These are phyloP conservation scores for Cicer yamashitae DNA, from an alignment of 306 rosid species.

Conservation along the genomic window DNA sequence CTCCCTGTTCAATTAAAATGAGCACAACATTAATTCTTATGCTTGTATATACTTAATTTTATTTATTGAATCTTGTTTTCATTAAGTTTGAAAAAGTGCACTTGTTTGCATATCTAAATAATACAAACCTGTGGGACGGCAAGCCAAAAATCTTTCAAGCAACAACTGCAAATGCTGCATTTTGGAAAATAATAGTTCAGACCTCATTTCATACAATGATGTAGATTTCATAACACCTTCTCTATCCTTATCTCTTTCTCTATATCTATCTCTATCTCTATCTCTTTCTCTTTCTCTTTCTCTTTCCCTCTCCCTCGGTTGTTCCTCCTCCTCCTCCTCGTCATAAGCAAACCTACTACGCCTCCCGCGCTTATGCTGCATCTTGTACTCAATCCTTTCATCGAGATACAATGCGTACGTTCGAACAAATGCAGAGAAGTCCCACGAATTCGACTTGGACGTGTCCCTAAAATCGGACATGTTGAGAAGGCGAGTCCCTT, in stretches of 20 bases:
- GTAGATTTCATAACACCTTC: slow-evolving; percentile 43
- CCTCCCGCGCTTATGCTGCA: slow-evolving; percentile 74
- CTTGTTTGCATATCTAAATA: neutral
- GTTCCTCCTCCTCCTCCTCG: slow-evolving; percentile 58
- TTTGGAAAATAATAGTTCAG: slow-evolving; percentile 65
- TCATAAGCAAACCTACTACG: slow-evolving; percentile 59
- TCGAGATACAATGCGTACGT: slow-evolving; percentile 80
- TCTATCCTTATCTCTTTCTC: slow-evolving; percentile 32
- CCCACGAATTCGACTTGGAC: slow-evolving; percentile 53
- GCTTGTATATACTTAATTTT: neutral
- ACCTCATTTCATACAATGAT: slow-evolving; percentile 60
- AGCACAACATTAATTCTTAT: slow-evolving; percentile 17
- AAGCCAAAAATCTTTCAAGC: slow-evolving; percentile 79
- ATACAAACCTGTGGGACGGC: slow-evolving; percentile 88
- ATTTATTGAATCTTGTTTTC: neutral
- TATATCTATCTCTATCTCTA: neutral
- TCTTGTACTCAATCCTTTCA: slow-evolving; percentile 78
- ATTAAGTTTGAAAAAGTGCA: slow-evolving; percentile 3
- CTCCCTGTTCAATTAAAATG: slow-evolving; percentile 55
- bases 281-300: neutral
- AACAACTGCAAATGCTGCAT: slow-evolving; percentile 82
- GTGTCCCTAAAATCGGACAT: slow-evolving; percentile 72
- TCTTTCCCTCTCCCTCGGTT: neutral
- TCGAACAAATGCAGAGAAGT: slow-evolving; percentile 74
- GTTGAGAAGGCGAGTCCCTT: slow-evolving; percentile 84